Percentiles rank a stretch among this genome's conserved stretches.
phyloP scores from a whole-genome alignment of 805 yeast genomes.

The Geotrichum ghanense region DNA sequence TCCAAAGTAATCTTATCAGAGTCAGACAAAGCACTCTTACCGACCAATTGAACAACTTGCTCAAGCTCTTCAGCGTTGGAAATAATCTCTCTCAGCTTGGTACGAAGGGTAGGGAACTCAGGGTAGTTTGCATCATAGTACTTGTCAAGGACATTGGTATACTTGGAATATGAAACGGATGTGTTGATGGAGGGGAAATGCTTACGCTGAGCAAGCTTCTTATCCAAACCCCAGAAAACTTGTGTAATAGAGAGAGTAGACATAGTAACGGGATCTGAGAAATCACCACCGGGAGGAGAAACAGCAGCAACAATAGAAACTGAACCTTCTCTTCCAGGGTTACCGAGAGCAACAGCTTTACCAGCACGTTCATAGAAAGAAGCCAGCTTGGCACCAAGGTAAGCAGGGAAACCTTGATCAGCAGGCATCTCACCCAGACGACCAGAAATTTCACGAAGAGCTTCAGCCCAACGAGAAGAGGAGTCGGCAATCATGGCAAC shows the following conservation, averaged over 20 bases:
- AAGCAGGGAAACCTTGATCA: slow-evolving; percentile 99
- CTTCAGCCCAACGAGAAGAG: slow-evolving; percentile 99
- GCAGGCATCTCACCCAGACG: slow-evolving; percentile 99
- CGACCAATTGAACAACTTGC: slow-evolving; percentile 98
- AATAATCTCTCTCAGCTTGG: slow-evolving; percentile 84
- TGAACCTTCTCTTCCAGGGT: slow-evolving; percentile 93
- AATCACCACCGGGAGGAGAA: slow-evolving; percentile 99
- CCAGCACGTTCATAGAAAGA: slow-evolving; percentile 99
- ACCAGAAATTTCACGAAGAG: slow-evolving; percentile 98
- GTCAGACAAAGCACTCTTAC: slow-evolving; percentile 95
- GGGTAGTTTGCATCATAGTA: slow-evolving; percentile 81
- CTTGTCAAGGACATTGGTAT: slow-evolving; percentile 75
- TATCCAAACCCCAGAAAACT: slow-evolving; percentile 99
- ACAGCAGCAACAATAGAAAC: slow-evolving; percentile 99
- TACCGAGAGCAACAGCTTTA: slow-evolving; percentile 87
- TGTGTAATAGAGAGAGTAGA: slow-evolving; percentile 99
- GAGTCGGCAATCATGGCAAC: slow-evolving; percentile 99
- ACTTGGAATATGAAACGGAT: slow-evolving; percentile 91
- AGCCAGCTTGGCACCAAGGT: slow-evolving; percentile 96
- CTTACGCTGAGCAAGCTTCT: slow-evolving; percentile 97
- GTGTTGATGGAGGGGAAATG: slow-evolving; percentile 99
- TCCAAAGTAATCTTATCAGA: slow-evolving; percentile 94
- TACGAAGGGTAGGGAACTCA: slow-evolving; percentile 83
- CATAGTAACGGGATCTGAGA: slow-evolving; percentile 98
- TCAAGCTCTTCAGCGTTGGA: slow-evolving; percentile 97